Percentiles rank a stretch among this genome's conserved stretches.
Evolutionary conservation across 1,139 yeast genomes (phyloP).

Genomic region (Blastobotrys persicus): DNA sequence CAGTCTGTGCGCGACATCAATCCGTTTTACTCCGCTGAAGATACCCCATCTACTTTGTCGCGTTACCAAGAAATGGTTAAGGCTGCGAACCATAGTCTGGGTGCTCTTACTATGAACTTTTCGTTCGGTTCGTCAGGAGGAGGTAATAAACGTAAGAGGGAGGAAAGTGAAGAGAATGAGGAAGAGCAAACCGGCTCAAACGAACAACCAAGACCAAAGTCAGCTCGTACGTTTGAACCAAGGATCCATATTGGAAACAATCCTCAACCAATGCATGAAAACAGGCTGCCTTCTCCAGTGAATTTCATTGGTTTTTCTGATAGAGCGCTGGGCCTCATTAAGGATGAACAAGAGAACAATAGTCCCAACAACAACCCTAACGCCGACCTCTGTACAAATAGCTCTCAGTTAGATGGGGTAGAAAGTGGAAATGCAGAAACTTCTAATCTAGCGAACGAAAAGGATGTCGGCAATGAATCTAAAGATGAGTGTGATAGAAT

Average conservation of each 20-base stretch:
- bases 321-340: conserved; percentile 11
- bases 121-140: conserved; percentile 17
- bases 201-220: background rate
- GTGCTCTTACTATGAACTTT: conserved; percentile 18
- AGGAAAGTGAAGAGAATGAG: background rate
- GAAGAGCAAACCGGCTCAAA: background rate
- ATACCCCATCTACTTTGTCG: conserved; percentile 8
- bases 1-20: conserved; percentile 18
- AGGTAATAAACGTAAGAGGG: conserved; percentile 4
- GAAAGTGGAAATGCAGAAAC: background rate
- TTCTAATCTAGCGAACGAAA: conserved; percentile 4
- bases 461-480: conserved; percentile 6
- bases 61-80: conserved; percentile 19
- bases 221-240: conserved; percentile 4
- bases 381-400: too few species aligned
- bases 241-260: background rate
- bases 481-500: background rate
- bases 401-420: too few species aligned
- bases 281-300: conserved; percentile 7
- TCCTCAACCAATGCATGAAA: background rate
- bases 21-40: conserved; percentile 18
- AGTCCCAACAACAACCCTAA: too few species aligned
- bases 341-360: conserved; percentile 1
- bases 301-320: conserved; percentile 17
- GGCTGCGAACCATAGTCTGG: conserved; percentile 12